These are phyloP conservation scores for Tetrapisispora arboricola DNA, from an alignment of 805 yeast genomes.

Conservation along the genomic window DNA sequence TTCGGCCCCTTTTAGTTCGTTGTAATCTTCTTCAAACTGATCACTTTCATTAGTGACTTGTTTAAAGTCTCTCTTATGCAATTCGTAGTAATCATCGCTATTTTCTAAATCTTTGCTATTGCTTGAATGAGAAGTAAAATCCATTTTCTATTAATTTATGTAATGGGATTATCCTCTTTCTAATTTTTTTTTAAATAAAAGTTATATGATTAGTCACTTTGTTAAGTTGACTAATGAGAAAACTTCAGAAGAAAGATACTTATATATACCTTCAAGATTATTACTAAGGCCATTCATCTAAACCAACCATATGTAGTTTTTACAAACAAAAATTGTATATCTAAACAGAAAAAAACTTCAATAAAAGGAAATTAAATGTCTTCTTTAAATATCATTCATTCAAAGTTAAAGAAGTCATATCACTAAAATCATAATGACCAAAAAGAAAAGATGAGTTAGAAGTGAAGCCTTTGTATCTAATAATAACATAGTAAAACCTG, in stretches of 20 bases:
- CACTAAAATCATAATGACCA: not conserved
- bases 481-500: too few species aligned
- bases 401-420: not conserved
- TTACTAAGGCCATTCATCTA: not conserved
- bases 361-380: too few species aligned
- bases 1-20: conserved; percentile 2
- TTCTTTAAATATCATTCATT: not conserved
- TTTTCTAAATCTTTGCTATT: conserved; percentile 1
- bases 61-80: conserved; percentile 3
- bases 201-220: too few species aligned
- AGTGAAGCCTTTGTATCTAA: too few species aligned
- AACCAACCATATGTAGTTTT: not conserved
- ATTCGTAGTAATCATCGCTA: conserved; percentile 1
- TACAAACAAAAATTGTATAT: not conserved
- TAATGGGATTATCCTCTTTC: too few species aligned
- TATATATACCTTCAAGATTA: not conserved
- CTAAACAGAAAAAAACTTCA: too few species aligned
- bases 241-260: not conserved
- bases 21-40: conserved; percentile 4
- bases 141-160: too few species aligned
- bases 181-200: too few species aligned
- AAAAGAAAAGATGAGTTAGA: too few species aligned
- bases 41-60: not conserved
- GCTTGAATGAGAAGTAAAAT: not conserved
- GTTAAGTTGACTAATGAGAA: not conserved